Evolutionary conservation across 2,329 filamentous ascomycete genomes (phyloP), one percentile per base, ranked within the genome.

Genomic region (Passalora sequoiae): DNA sequence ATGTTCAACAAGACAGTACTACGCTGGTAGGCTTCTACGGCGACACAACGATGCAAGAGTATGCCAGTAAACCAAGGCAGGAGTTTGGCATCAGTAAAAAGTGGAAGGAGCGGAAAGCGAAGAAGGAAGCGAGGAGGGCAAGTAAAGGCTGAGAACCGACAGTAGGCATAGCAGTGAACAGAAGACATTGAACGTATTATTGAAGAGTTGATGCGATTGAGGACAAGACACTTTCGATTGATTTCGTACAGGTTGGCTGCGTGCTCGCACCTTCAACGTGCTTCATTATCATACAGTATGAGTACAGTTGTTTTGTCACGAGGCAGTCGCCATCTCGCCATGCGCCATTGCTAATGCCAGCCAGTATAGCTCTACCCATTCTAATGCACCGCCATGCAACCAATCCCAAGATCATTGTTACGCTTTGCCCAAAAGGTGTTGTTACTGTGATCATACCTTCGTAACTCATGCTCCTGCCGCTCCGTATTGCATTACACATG

Each of bases 391-490:
- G 25, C 27, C 41, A 49, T 42, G 15, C 6, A 13, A 19, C 15
- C 27, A 6, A 12, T 19, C 22, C 32, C 6, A 27, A 33, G 25
- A 38, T 22, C 46, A 40, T 38, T n/a, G n/a, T 40, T 33, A 29
- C 38, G 43, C 25, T 30, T 37, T 27, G 31, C 40, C n/a, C 49
- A 49, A 39, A n/a, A 36, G 38, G 24, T 12, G 6, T 42, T 53
- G 33, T 38, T 35, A 38, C 48, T 22, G 40, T 49, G 46, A 45
- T 47, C 36, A 57, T 60, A 49, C 45, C 36, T 27, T 53, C 52
- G 43, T 59, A 56, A 57, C 47, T 52, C 47, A 62, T 62, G 56
- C 58, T 57, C 53, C 45, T 50, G 54, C 55, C 53, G 54, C 59
- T 53, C 53, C 50, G 48, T 54, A 51, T 20, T 47, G 58, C 54